A percentile compares a stretch with the other conserved stretches of the same genome.
Conservation (phyloP, 1,284 basidiomycete genomes). For the Abortiporus biennis region DNA sequence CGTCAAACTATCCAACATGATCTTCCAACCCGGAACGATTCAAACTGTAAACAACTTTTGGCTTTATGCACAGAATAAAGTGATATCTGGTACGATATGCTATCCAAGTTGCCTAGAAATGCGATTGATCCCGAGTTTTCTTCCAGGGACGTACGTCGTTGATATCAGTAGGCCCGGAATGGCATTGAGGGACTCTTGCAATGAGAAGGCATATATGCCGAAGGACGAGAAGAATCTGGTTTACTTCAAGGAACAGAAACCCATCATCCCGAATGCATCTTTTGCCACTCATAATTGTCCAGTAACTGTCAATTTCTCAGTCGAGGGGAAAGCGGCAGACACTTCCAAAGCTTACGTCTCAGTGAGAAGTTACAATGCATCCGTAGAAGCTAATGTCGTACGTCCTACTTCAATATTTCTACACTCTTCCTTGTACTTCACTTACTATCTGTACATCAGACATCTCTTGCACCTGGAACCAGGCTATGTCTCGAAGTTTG, state of each 20-base stretch:
- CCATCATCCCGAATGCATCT: neutral
- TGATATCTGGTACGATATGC: neutral
- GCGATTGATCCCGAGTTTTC: neutral
- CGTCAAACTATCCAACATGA: too few species aligned
- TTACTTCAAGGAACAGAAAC: neutral
- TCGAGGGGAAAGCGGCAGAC: too few species aligned
- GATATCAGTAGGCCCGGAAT: neutral
- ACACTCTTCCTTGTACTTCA: neutral
- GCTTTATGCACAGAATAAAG: neutral
- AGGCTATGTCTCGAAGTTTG: neutral
- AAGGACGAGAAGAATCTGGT: neutral
- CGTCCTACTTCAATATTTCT: too few species aligned
- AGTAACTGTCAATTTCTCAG: too few species aligned
- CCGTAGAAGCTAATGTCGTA: too few species aligned
- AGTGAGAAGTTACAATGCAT: too few species aligned
- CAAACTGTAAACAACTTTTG: neutral
- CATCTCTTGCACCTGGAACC: neutral
- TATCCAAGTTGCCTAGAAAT: neutral
- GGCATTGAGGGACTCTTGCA: neutral
- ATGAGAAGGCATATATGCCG: neutral
- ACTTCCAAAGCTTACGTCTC: too few species aligned
- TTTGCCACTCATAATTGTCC: too few species aligned
- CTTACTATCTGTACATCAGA: neutral
- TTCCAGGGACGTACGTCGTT: neutral
- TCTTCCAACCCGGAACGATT: neutral